Percentiles rank a stretch among this genome's conserved stretches.
Conservation (phyloP, 2,329 filamentous ascomycete species). For the Juglanconis oblonga region DNA sequence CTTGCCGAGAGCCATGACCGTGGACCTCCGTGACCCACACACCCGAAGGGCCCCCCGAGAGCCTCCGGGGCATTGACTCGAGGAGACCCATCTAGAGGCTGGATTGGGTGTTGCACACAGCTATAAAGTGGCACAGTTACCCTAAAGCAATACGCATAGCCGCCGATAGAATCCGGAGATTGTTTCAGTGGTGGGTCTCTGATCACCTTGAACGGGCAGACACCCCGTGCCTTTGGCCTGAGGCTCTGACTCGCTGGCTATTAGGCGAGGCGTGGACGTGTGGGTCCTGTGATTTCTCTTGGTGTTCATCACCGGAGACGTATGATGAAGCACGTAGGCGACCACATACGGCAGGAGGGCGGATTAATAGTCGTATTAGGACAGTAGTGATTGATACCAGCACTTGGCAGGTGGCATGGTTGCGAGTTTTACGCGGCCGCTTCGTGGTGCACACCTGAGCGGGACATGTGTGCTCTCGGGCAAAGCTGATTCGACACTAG, state of each 20-base stretch:
- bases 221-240: neutral
- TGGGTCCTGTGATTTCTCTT: neutral
- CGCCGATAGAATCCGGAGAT: neutral
- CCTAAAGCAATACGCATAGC: neutral
- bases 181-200: neutral
- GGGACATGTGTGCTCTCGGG: neutral
- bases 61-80: too few relatives aligned
- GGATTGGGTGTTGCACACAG: neutral
- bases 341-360: neutral
- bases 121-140: neutral
- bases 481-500: neutral
- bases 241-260: neutral
- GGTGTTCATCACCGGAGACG: neutral
- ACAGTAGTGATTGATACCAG: neutral
- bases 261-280: too few relatives aligned
- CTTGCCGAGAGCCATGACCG: too few relatives aligned
- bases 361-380: neutral
- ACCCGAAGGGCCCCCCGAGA: too few relatives aligned
- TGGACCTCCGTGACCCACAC: too few relatives aligned
- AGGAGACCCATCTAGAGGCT: neutral
- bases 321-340: neutral
- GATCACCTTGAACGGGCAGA: neutral
- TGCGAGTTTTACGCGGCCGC: neutral
- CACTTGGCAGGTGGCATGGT: neutral
- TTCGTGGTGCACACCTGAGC: neutral